Base-by-base conservation (phyloP, 305 asterid genomes). In the Fraxinus latifolia region DNA sequence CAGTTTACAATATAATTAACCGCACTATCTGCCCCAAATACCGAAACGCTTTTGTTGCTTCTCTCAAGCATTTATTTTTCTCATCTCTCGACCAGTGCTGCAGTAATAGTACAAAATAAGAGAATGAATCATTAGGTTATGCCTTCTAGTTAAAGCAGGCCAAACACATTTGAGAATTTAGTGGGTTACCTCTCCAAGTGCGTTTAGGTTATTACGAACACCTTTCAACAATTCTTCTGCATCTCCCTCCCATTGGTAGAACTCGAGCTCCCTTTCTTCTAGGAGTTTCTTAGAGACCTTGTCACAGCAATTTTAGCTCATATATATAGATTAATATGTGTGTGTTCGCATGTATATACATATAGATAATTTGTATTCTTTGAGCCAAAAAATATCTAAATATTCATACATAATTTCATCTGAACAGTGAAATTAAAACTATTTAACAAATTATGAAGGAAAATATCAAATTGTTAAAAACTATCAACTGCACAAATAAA, bases 21-120 rank as follows among this genome's bases (percentile, higher is more conserved):
- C 98, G 91, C 62, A 93, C 91, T 11, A 95, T 93, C 89, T 94
- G 98, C 83, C 97, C 97, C 77, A 95, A 86, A 84, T 79, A 94
- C 34, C 96, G 94, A 86, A 92, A 94, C 55, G 97, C 91, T 87
- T 95, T 95, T 4, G 97, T 90, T 55, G 92, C 79, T 91, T 95
- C 98, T 81, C 93, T 91, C 39, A 95, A 79, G 83, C 98, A 94
- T 88, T 84, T 94, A 82, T 91, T 95, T 79, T 91, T 95, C 89
- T 88, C 95, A 60, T 91, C 91, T 88, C 98, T 90, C 33, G 95
- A 65, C 98, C 98, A 95, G 83, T 93, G 97, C 97, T 95, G 91
- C 82, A 87, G 84, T 34, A 79, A 27, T 25, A 60, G 7, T 50
- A 68, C 79, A 31, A 19, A 36, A 34, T 55, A 58, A 79, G 42